Percentiles rank a stretch among this genome's conserved stretches.
Evolutionary conservation across 2,329 filamentous ascomycete genomes (phyloP).

Genomic region (Drechslerella dactyloides): DNA sequence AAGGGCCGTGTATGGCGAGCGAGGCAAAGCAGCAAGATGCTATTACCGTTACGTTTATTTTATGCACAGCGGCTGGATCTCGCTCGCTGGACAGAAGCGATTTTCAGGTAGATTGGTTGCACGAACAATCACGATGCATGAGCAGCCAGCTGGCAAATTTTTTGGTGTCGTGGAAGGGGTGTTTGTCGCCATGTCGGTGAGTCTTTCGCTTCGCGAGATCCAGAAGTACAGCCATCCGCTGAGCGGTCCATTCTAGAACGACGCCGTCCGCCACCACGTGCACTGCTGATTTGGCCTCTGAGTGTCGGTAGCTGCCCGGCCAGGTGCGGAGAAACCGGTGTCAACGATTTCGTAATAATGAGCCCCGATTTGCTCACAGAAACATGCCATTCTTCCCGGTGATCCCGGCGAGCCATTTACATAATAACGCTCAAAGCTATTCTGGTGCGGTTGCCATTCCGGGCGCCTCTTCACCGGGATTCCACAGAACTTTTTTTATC

Average conservation of each 20-base stretch:
- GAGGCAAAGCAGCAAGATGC: conserved; percentile 20
- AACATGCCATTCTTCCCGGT: conserved; percentile 19
- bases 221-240: background rate
- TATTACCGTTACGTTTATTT: conserved; percentile 49
- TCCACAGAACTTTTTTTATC: conserved; percentile 37
- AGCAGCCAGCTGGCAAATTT: background rate
- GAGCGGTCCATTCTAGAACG: background rate
- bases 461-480: conserved; percentile 25
- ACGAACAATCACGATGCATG: background rate
- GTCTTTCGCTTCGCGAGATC: background rate
- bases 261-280: background rate
- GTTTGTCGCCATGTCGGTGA: background rate
- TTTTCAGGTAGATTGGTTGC: no score
- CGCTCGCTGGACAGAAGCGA: no score
- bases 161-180: no score
- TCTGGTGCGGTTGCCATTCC: conserved; percentile 39
- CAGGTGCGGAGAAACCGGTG: background rate
- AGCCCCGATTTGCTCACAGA: background rate
- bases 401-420: conserved; percentile 13
- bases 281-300: background rate
- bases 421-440: conserved; percentile 23
- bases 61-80: conserved; percentile 18
- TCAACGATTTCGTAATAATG: background rate
- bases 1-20: conserved; percentile 21
- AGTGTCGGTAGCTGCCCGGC: background rate